Evolutionary conservation across 331 rosid species (phyloP), one percentile per base, ranked within the genome.

Genomic region (Rosa hybrid): DNA sequence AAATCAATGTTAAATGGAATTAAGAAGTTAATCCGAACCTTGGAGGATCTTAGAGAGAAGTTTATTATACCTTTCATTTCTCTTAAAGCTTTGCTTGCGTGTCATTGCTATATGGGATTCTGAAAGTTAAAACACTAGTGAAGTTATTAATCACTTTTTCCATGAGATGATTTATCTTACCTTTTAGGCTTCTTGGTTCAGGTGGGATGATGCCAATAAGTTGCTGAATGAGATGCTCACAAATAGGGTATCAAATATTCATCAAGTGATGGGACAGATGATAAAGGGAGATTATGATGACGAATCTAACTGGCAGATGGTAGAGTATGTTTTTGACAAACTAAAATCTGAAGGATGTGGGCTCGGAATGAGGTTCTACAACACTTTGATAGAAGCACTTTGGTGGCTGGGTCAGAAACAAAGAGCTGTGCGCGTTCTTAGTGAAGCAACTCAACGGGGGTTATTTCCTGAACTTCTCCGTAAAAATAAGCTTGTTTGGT

Each of bases 401-500:
- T 96, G 98, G 99, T 92, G 97, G 94, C 82, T 90, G 89, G 88
- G 86, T 77, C 98, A 96, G 92, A 92, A 91, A 88, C 91, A 90
- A 79, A 89, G 98, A 85, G 97, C 99, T 74, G 90, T 81, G 21
- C 90, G 92, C 81, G 96, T 96, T 85, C 97, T 96, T 77, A 85
- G 82, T 81, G 98, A 96, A 87, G 99, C 97, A 84, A 91, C 89
- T 70, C 91, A 89, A 78, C 88, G 94, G 75, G 98, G 99, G 71
- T 84, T 91, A 76, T 93, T 89, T 84, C 99, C 99, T 76, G 99
- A 93, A 82, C 96, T 96, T 82, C 86, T 85, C 81, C 92, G 94
- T 44, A 87, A 75, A 89, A 96, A 80, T 84, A 90, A 92, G 80
- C 94, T 91, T 11, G 90, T 93, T 78, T 91, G 91, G 97, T 87